Evolutionary conservation across 106 monocot genomes (phyloP).

Genomic region (Alisma plantagoaquatica): DNA sequence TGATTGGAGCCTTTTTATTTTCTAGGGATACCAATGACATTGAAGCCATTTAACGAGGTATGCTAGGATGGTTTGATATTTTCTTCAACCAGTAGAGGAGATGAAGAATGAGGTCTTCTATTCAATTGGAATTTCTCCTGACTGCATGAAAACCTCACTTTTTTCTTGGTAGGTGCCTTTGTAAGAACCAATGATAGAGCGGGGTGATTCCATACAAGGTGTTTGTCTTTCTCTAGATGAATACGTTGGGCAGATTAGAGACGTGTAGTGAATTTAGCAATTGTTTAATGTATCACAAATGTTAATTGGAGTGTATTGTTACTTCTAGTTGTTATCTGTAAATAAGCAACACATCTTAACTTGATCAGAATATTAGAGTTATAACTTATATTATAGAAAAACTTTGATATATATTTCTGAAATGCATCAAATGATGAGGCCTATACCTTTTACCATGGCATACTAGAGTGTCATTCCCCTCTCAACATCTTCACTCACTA

Average conservation of each 20-base stretch:
- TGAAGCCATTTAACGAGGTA: constrained; percentile 40
- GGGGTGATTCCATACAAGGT: background rate
- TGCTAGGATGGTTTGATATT: constrained; percentile 29
- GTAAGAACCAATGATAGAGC: constrained; percentile 1
- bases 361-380: no score
- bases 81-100: constrained; percentile 48
- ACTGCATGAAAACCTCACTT: constrained; percentile 8
- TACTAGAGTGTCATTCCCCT: no score
- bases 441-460: no score
- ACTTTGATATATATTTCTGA: no score
- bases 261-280: no score
- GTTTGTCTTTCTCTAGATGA: constrained; percentile 19
- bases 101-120: constrained; percentile 44
- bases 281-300: background rate
- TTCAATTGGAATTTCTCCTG: constrained; percentile 19
- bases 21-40: constrained; percentile 51
- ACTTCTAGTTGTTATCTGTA: no score
- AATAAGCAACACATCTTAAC: no score
- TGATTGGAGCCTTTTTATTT: constrained; percentile 24
- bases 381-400: no score
- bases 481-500: no score
- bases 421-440: no score
- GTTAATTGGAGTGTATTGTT: no score
- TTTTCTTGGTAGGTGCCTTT: background rate
- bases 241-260: constrained; percentile 30